Conservation (phyloP, 148 eudicot genomes). For the Rhododendron henanense region DNA sequence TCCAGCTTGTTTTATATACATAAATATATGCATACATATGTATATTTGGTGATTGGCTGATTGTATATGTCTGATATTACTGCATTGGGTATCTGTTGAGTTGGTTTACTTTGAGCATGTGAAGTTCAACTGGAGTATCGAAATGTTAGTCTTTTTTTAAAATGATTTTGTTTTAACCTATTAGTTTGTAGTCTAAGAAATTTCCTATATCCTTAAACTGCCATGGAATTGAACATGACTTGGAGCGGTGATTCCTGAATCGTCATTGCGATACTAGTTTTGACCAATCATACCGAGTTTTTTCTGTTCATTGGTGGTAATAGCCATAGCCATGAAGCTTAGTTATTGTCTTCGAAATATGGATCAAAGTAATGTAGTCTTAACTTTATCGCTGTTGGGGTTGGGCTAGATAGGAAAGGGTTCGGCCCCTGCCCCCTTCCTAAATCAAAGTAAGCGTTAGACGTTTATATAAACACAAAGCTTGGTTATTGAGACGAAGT, state of each 20-base stretch:
- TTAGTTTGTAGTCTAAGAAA: neutral
- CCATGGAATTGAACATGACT: neutral
- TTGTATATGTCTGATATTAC: constrained; percentile 1
- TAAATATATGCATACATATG: no score
- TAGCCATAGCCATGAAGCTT: neutral
- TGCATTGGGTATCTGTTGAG: neutral
- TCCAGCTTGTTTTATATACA: neutral
- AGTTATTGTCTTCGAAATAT: neutral
- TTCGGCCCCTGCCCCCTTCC: neutral
- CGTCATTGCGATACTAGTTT: neutral
- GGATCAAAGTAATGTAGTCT: neutral
- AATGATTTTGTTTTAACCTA: constrained; percentile 14
- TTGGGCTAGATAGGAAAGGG: neutral
- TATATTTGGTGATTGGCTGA: neutral
- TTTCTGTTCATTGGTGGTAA: neutral
- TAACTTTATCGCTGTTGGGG: neutral
- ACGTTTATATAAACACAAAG: neutral
- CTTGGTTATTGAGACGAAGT: neutral
- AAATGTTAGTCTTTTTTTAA: neutral
- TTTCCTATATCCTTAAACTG: neutral
- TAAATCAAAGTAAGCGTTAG: neutral
- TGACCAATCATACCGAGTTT: neutral
- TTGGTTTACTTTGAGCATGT: constrained; percentile 21
- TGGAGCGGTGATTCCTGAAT: neutral
- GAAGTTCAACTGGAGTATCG: neutral